Evolutionary conservation across 129 eudicot genomes (phyloP), one percentile per base, ranked within the genome.

Genomic region (Lonicera japonica): DNA sequence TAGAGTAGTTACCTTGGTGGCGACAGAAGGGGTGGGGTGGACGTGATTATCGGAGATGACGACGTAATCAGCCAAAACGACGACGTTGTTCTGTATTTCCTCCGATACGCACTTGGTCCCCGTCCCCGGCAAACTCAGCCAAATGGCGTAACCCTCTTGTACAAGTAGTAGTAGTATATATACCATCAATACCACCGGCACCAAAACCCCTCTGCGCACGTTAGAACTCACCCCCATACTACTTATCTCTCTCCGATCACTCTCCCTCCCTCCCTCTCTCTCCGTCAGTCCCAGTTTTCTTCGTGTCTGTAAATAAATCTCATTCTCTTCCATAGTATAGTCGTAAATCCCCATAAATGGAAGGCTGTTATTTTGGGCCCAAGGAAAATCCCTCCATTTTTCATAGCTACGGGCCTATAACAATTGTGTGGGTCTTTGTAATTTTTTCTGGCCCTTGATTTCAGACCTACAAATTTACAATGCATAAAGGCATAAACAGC

Each of bases 71-170:
- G 83, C 90, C 73, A 91, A 76, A 74, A 91, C 95, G 55, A 91
- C 97, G 61, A 91, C 94, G 76, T 91, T 87, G 65, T 68, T 87
- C 50, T 91, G 97, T 62, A 91, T 81, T 71, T 91, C 95, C 68
- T 91, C 97, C 21, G 90, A 83, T 3, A 91, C 94, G 60, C 97
- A 91, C 65, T 91, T 91, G 61, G 80, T 72, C 12, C 95, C 94
- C 36, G 81, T 58, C 25, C 75, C 54, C 10, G 95, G 95, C 57
- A 90, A 15, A 69, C 46, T 84, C 73, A 90, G 52, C 97, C 97
- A 87, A 22, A 87, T 75, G 41, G 82, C 74, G 16, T 70, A 71
- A 72, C 79, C 46, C 22, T 67, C 39, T 54, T 67, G 71, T 22
- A 78, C 52, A 25, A 66, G 40, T 39, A 66, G 47, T 23, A 58